Evolutionary conservation across 1,284 basidiomycete genomes (phyloP), one percentile per base, ranked within the genome.

Genomic region (Anthracocystis setariae): DNA sequence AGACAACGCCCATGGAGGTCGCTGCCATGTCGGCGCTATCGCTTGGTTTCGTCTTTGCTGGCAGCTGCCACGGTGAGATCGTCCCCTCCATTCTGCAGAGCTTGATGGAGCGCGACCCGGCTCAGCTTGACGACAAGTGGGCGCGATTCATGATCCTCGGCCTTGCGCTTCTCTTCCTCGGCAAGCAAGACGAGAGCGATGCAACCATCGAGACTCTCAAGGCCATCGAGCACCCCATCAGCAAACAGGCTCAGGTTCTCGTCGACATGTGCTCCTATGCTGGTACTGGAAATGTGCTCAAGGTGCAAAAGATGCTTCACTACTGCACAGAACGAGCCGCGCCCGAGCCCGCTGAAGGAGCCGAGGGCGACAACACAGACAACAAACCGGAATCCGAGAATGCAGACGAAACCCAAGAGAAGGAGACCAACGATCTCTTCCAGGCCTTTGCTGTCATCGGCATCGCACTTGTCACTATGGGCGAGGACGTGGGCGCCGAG

Each of bases 401-500:
- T 45, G 67, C 66, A 27, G 58, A 73, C 9, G 60, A 58, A 5
- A 75, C 81, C 50, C 82, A 87, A 69, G 87, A 89, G 10, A 68
- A 72, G 39, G 87, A 87, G 48, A 85, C 87, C 74, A 88, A 92
- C 66, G 91, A 96, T 74, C 90, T 90, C 35, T 93, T 92, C 87
- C 93, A 98, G 84, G 89, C 92, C 1, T 92, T 98, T 74, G 92
- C 96, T 13, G 93, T 96, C 39, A 87, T 99, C 44, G 95, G 93
- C 42, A 93, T 98, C 76, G 91, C 95, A 0, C 85, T 98, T 47
- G 91, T 98, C 40, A 91, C 95, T 1, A 98, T 98, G 94, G 96
- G 96, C 39, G 96, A 98, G 84, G 95, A 98, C 46, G 90, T 98
- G 45, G 96, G 96, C 50, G 90, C 94, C 3, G 94, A 98, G 84